Percentiles rank a stretch among this genome's conserved stretches.
phyloP scores from a whole-genome alignment of 768 basidiomycete genomes.

The Pholiota microspora region DNA sequence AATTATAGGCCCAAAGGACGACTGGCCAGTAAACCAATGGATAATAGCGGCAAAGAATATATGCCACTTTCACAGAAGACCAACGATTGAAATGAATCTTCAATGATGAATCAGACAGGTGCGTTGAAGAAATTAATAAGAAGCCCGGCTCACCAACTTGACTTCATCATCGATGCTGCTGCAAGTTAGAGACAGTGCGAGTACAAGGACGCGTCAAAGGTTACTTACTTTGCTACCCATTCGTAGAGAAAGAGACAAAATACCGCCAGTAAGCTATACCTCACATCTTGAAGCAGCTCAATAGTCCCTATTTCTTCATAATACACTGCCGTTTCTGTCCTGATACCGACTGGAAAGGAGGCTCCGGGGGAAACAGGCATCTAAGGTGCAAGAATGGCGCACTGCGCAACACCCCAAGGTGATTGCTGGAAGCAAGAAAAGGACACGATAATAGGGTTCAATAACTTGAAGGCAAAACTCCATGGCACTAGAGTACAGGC shows the following conservation, averaged over 20 bases:
- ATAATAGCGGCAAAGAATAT: constrained; percentile 42
- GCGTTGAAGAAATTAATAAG: not conserved
- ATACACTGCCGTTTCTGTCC: not conserved
- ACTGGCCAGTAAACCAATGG: constrained; percentile 33
- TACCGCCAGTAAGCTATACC: constrained; percentile 31
- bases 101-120: not conserved
- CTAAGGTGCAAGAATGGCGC: not conserved
- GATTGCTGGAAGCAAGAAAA: not conserved
- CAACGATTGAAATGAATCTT: constrained; percentile 14
- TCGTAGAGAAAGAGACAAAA: constrained; percentile 32
- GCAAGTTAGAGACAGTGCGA: not conserved
- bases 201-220: not conserved
- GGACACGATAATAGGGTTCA: too few species aligned
- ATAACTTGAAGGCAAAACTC: not conserved
- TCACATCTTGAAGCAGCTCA: not conserved
- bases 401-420: not conserved
- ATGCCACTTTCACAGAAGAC: constrained; percentile 37
- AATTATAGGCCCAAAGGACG: constrained; percentile 33
- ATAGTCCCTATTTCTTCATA: not conserved
- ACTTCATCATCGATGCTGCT: constrained; percentile 29
- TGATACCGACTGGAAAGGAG: not conserved
- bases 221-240: constrained; percentile 34
- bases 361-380: not conserved
- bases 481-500: not conserved
- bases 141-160: constrained; percentile 25